phyloP scores from a whole-genome alignment of 768 basidiomycete genomes.

The Tricholoma terreum region DNA sequence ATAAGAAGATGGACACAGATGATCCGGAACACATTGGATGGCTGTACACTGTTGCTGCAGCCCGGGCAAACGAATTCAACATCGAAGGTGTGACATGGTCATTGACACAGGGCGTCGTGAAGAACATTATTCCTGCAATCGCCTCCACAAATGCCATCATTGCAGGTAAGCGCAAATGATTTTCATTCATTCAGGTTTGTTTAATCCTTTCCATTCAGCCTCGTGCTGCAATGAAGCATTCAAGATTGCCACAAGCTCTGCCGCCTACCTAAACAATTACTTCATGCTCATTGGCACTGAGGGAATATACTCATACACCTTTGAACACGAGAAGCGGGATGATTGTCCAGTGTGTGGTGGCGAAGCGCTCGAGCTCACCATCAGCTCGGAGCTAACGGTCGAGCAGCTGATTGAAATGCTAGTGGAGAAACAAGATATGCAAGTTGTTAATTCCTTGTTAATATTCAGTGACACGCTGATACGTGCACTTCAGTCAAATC shows the following conservation, averaged over 20 bases:
- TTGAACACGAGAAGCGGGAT: constrained; percentile 86
- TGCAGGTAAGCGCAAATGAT: constrained; percentile 55
- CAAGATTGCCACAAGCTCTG: constrained; percentile 95
- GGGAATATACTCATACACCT: constrained; percentile 95
- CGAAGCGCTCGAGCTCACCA: constrained; percentile 70
- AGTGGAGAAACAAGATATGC: constrained; percentile 89
- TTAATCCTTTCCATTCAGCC: constrained; percentile 43
- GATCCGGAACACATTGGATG: constrained; percentile 96
- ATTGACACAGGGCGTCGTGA: constrained; percentile 96
- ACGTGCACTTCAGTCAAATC: constrained; percentile 69
- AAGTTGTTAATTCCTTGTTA: constrained; percentile 27
- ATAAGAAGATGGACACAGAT: constrained; percentile 96
- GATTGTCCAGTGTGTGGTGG: constrained; percentile 99
- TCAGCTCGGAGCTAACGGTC: constrained; percentile 73
- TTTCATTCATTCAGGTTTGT: neutral
- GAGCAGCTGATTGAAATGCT: constrained; percentile 87
- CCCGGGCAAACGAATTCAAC: constrained; percentile 89
- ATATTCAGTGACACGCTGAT: neutral
- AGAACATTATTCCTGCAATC: constrained; percentile 99
- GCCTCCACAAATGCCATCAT: constrained; percentile 99
- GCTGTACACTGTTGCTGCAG: constrained; percentile 78
- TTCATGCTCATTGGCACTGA: constrained; percentile 99
- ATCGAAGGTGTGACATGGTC: constrained; percentile 99
- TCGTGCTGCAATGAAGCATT: constrained; percentile 99
- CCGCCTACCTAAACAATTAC: constrained; percentile 94